Percentiles rank a stretch among this genome's conserved stretches.
Evolutionary conservation across 2,329 filamentous ascomycete genomes (phyloP).

Genomic region (Trichoderma sp.): DNA sequence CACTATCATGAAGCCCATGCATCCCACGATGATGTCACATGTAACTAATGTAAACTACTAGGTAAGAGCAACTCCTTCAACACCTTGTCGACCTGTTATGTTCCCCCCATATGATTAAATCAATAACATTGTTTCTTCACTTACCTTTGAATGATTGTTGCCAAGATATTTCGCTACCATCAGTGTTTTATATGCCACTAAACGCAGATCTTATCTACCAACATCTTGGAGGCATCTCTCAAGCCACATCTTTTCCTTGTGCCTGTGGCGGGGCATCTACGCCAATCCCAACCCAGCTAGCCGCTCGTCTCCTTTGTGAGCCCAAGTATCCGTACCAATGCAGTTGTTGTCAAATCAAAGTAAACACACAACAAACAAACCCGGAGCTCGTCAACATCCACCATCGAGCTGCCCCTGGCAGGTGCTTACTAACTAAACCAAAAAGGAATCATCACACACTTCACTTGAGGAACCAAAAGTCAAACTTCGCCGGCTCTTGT

Average conservation of each 20-base stretch:
- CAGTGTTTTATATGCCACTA: background rate
- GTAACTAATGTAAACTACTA: background rate
- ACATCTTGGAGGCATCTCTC: background rate
- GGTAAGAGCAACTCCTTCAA: background rate
- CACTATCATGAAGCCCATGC: background rate
- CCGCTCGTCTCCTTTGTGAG: background rate
- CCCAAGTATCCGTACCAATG: background rate
- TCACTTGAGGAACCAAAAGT: background rate
- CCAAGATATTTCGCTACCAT: background rate
- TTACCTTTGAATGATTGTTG: background rate
- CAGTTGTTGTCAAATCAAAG: constrained; percentile 2
- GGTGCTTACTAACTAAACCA: constrained; percentile 2
- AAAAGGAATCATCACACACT: background rate
- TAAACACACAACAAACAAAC: constrained; percentile 20
- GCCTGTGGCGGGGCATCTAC: background rate
- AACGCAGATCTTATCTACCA: background rate
- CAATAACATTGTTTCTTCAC: background rate
- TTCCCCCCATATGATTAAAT: background rate
- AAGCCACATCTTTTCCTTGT: background rate
- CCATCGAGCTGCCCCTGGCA: constrained; percentile 9
- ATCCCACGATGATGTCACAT: background rate
- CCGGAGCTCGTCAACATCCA: background rate
- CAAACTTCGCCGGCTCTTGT: background rate
- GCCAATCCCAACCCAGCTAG: constrained; percentile 8
- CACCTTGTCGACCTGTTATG: background rate